Conservation (phyloP, 1,284 basidiomycete genomes). For the Pholiota adiposa region DNA sequence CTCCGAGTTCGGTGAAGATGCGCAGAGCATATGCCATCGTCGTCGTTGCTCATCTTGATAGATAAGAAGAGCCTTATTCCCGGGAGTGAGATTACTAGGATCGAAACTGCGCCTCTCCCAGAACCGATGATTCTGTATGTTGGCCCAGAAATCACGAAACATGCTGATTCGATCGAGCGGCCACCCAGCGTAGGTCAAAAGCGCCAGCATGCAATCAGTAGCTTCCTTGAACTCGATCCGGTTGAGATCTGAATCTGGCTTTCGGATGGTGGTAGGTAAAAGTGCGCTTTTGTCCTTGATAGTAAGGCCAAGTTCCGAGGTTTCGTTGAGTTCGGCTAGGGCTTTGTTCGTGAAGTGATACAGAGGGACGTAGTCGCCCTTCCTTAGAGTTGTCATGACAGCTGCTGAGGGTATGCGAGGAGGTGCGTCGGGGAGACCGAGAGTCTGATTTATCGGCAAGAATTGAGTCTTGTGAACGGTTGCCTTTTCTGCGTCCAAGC, state of each 20-base stretch:
- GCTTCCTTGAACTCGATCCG: neutral
- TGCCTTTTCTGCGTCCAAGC: too few species aligned
- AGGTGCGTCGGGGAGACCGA: neutral
- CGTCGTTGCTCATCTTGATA: neutral
- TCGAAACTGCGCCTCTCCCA: neutral
- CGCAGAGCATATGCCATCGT: neutral
- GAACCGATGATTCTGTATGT: neutral
- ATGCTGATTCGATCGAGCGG: neutral
- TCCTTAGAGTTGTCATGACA: neutral
- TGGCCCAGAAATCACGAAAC: neutral
- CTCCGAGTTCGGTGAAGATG: neutral
- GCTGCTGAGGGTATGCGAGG: neutral
- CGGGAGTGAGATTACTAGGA: neutral
- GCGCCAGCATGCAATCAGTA: neutral
- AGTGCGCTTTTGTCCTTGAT: neutral
- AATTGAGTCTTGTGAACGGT: neutral
- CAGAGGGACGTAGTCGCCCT: neutral
- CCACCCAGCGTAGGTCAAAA: neutral
- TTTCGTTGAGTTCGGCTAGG: neutral
- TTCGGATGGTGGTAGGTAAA: neutral
- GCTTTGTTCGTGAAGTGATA: neutral
- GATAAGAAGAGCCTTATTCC: neutral
- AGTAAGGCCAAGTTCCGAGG: neutral
- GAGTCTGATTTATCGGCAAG: neutral
- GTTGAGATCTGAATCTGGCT: neutral